A percentile compares a stretch with the other conserved stretches of the same genome.
phyloP scores from a whole-genome alignment of 305 asterid genomes.

The Fraxinus angustifolia region DNA sequence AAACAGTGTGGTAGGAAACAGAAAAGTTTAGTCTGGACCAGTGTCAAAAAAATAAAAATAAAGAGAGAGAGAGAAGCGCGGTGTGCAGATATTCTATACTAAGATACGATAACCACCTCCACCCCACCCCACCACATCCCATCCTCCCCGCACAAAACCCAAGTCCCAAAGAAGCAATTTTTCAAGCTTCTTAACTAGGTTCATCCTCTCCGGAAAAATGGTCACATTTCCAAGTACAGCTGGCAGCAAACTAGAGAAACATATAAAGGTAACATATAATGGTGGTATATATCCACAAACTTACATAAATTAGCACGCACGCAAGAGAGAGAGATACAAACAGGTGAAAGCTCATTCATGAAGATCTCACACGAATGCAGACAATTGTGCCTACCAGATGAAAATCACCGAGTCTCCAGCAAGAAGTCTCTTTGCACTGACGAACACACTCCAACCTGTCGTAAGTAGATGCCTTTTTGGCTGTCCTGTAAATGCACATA shows the following conservation, averaged over 20 bases:
- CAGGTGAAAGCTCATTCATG: neutral
- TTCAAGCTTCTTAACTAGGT: neutral
- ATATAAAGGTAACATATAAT: neutral
- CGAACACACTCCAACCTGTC: constrained; percentile 96
- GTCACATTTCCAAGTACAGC: neutral
- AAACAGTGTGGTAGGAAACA: neutral
- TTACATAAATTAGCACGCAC: neutral
- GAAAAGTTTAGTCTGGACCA: neutral
- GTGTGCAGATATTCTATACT: neutral
- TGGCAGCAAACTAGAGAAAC: neutral
- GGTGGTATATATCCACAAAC: neutral
- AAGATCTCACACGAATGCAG: constrained; percentile 3
- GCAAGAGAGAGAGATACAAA: neutral
- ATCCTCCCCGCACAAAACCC: neutral
- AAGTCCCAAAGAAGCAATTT: neutral
- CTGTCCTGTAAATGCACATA: constrained; percentile 59
- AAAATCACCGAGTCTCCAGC: constrained; percentile 95
- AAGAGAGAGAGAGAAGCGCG: neutral
- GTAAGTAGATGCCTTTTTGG: constrained; percentile 97
- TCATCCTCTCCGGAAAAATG: neutral
- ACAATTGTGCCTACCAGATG: constrained; percentile 63
- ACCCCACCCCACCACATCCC: neutral
- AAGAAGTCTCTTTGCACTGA: constrained; percentile 87
- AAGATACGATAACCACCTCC: neutral
- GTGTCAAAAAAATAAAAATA: neutral